Conservation (phyloP, 2,329 filamentous ascomycete species). For the Cladosporium sp. region DNA sequence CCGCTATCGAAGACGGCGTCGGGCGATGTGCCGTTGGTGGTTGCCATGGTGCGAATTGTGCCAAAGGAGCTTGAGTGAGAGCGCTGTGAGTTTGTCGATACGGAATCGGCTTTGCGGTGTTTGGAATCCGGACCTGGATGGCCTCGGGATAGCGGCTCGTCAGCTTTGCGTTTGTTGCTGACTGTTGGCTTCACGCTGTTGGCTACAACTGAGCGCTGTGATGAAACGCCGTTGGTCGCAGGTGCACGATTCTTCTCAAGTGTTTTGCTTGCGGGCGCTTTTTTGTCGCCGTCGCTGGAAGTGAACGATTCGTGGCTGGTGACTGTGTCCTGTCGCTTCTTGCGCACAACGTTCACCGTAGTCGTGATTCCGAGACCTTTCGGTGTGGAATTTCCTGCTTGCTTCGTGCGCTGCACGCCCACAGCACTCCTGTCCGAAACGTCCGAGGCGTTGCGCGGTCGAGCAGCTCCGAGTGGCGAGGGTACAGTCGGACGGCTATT, state of each 20-base stretch:
- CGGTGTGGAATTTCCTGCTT: slow-evolving; percentile 37
- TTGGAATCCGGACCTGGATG: slow-evolving; percentile 24
- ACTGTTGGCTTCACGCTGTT: slow-evolving; percentile 21
- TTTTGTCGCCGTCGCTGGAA: slow-evolving; percentile 19
- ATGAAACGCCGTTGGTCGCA: slow-evolving; percentile 29
- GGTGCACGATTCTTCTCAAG: slow-evolving; percentile 23
- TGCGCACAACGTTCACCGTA: slow-evolving; percentile 26
- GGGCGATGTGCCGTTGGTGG: slow-evolving; percentile 14
- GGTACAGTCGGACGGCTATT: slow-evolving; percentile 53
- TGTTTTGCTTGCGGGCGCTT: slow-evolving; percentile 15
- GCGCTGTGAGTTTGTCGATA: slow-evolving; percentile 27
- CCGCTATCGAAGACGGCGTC: slow-evolving; percentile 11
- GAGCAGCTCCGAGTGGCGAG: slow-evolving; percentile 58
- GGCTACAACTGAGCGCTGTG: slow-evolving; percentile 32
- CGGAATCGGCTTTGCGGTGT: slow-evolving; percentile 32
- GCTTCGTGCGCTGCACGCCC: slow-evolving; percentile 23
- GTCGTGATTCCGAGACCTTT: slow-evolving; percentile 38
- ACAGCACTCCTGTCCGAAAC: slow-evolving; percentile 31
- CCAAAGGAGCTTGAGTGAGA: slow-evolving; percentile 21
- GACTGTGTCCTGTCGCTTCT: slow-evolving; percentile 30
- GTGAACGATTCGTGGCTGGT: slow-evolving; percentile 23
- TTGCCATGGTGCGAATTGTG: slow-evolving; percentile 17
- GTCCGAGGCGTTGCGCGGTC: slow-evolving; percentile 58
- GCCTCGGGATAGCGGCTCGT: slow-evolving; percentile 30
- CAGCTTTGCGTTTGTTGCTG: slow-evolving; percentile 32